These are phyloP conservation scores for Aphanoascus verrucosus DNA, from an alignment of 2,329 filamentous ascomycete species.

Conservation along the genomic window DNA sequence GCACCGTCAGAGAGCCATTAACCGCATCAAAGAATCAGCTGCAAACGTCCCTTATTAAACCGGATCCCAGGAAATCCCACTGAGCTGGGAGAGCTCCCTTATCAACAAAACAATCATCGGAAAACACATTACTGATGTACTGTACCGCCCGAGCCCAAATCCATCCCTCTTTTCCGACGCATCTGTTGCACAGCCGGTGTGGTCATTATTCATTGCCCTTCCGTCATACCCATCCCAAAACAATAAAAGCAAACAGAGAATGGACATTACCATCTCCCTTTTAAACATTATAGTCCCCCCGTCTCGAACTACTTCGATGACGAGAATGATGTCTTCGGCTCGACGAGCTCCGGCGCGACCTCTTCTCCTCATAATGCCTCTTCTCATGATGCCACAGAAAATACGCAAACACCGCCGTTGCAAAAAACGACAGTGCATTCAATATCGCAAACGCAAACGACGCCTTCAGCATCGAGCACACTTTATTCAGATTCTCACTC, in stretches of 20 bases:
- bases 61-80: too few species aligned
- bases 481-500: slow-evolving; percentile 54
- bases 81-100: too few species aligned
- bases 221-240: too few species aligned
- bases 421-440: slow-evolving; percentile 68
- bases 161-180: too few species aligned
- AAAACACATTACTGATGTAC: too few species aligned
- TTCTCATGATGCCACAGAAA: slow-evolving; percentile 31
- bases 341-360: slow-evolving; percentile 23
- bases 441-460: slow-evolving; percentile 84
- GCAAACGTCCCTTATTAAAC: too few species aligned
- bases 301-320: slow-evolving; percentile 18
- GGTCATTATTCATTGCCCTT: too few species aligned
- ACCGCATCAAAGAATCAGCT: too few species aligned
- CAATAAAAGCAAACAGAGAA: background rate
- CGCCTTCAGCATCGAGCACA: slow-evolving; percentile 86
- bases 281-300: slow-evolving; percentile 26
- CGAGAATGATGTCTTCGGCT: slow-evolving; percentile 16
- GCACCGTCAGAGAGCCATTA: too few species aligned
- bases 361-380: slow-evolving; percentile 33
- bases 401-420: slow-evolving; percentile 60
- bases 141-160: too few species aligned
- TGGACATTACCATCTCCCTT: background rate
- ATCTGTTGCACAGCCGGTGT: too few species aligned
- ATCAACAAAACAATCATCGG: too few species aligned